Conservation (phyloP, 257 asterid species). For the Galeopsis tetrahit region DNA sequence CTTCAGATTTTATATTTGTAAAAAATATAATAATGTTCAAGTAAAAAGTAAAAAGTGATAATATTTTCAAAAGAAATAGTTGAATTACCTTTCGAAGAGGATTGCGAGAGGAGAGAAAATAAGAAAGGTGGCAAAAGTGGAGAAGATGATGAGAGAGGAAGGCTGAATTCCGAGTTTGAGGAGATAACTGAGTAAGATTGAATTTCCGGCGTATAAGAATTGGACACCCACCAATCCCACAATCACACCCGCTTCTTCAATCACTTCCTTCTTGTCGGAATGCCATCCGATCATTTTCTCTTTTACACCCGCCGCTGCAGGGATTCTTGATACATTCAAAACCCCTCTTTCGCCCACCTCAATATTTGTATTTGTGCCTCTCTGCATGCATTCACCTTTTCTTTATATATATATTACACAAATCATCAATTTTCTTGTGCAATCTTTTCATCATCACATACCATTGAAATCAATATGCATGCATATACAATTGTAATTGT, state of each 20-base stretch:
- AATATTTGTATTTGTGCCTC: background rate
- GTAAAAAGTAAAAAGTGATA: too few relatives aligned
- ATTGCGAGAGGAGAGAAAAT: slow-evolving; percentile 67
- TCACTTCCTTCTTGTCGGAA: slow-evolving; percentile 34
- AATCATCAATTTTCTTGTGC: too few relatives aligned
- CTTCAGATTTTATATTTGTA: too few relatives aligned
- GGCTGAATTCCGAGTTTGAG: slow-evolving; percentile 69
- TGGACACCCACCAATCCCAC: slow-evolving; percentile 72
- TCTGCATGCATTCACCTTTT: slow-evolving; percentile 30
- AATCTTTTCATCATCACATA: too few relatives aligned
- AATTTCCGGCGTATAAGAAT: slow-evolving; percentile 74
- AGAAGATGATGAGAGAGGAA: slow-evolving; percentile 69
- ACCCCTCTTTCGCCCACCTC: slow-evolving; percentile 25
- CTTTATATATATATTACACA: background rate
- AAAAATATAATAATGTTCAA: too few relatives aligned
- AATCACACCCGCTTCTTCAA: slow-evolving; percentile 59
- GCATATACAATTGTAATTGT: background rate
- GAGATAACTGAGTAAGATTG: slow-evolving; percentile 68
- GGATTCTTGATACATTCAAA: slow-evolving; percentile 28
- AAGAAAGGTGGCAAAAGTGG: slow-evolving; percentile 71
- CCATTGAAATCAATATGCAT: too few relatives aligned
- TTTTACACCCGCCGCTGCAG: background rate
- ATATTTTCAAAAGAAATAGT: too few relatives aligned
- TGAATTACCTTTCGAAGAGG: slow-evolving; percentile 61
- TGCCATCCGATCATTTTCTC: slow-evolving; percentile 35